phyloP scores from a whole-genome alignment of 2,329 filamentous ascomycete species.

The Penicillium griseofulvum region DNA sequence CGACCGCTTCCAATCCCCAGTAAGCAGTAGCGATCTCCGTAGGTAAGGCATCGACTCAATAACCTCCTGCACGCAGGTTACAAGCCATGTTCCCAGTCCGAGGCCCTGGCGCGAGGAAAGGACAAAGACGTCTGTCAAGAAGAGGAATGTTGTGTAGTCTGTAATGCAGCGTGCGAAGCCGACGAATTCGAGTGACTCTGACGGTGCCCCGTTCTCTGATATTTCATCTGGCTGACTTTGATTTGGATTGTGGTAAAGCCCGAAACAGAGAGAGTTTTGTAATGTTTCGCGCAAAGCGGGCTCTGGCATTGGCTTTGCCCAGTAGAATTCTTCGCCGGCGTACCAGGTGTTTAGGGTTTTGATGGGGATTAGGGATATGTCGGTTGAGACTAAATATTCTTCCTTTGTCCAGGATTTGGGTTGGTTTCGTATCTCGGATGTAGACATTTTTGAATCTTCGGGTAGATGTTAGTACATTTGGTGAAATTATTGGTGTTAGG shows the following conservation, averaged over 20 bases:
- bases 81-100: constrained; percentile 11
- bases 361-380: constrained; percentile 1
- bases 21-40: constrained; percentile 10
- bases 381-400: constrained; percentile 2
- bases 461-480: neutral
- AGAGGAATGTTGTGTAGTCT: constrained; percentile 12
- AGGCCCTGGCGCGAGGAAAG: constrained; percentile 4
- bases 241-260: neutral
- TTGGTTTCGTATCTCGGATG: neutral
- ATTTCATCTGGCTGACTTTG: neutral
- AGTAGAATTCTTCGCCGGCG: constrained; percentile 7
- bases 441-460: neutral
- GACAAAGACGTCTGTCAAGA: constrained; percentile 14
- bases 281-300: neutral
- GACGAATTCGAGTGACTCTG: constrained; percentile 2
- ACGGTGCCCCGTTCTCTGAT: too few species aligned
- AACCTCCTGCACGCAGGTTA: constrained; percentile 15
- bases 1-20: constrained; percentile 6
- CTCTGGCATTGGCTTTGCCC: constrained; percentile 7
- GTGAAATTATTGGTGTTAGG: too few species aligned
- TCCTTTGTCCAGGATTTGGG: constrained; percentile 4
- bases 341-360: constrained; percentile 5
- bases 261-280: constrained; percentile 5
- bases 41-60: constrained; percentile 13
- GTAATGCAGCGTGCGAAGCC: constrained; percentile 12